Base-by-base conservation (phyloP, 1,284 basidiomycete genomes). In the Sphagnurus paluster region DNA sequence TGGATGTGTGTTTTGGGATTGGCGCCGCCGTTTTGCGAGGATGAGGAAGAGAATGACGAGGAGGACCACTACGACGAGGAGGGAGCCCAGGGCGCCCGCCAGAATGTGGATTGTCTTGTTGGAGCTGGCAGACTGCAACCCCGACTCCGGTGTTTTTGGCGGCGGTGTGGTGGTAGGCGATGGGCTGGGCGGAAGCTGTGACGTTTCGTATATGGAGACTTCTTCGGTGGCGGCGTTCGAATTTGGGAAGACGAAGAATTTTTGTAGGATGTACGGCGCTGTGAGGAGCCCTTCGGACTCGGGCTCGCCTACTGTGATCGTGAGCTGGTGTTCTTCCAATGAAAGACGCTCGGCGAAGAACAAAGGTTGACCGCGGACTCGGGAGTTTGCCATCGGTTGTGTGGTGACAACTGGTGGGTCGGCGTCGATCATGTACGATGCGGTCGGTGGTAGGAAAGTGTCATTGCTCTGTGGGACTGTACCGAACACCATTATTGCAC, bases 401-500 rank as follows among this genome's bases (percentile, higher is more conserved):
- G 65, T 62, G 4, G 67, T 68, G 13, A 54, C 47, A 33, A 70
- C 57, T 2, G 72, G 61, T 4, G 42, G 26, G 3, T 47, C 38
- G 13, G 59, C 53, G 52, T 76, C 72, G 25, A 76, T 53, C 2
- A 58, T 56, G 44, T 74, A 78, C 0, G 63, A 58, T 13, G 69
- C 70, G 6, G 63, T 65, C 0, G 73, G 71, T 5, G 71, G 69
- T 33, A 39, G 51, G n/a, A 52, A 16, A 1, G 63, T 63, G 3
- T 34, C 40, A 44, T 70, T 71, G 50, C 69, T 72, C 11, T 56
- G 49, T 13, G 69, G 68, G 9, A 76, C 66, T 13, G 67, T 70
- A 1, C 75, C 74, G 41, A 71, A 68, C 5, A 75, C 69, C 3
- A 66, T 56, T 16, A 77, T 67, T n/a, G 61, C 67, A 19, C 65